Conservation (phyloP, 2,329 filamentous ascomycete species). For the Fusarium sp. region DNA sequence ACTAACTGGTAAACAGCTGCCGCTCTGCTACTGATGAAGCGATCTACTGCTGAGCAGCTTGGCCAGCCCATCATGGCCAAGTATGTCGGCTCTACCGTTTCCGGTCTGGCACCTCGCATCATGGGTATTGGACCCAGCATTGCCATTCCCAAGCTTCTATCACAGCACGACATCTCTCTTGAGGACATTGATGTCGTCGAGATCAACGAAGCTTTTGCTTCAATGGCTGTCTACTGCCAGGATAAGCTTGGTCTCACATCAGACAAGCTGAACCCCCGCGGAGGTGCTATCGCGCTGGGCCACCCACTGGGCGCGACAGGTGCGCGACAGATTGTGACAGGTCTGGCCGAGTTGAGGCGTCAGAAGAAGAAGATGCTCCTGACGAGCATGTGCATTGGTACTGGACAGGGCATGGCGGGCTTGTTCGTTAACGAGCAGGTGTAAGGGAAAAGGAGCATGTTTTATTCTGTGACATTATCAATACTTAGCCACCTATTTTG, state of each 20-base stretch:
- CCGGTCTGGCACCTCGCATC: slow-evolving; percentile 90
- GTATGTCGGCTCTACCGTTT: slow-evolving; percentile 91
- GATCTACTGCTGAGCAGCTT: slow-evolving; percentile 86
- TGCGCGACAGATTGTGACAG: slow-evolving; percentile 86
- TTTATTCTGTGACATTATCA: slow-evolving; percentile 34
- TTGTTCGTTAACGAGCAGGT: slow-evolving; percentile 71
- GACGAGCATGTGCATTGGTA: slow-evolving; percentile 89
- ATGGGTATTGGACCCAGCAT: slow-evolving; percentile 93
- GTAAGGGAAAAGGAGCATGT: slow-evolving; percentile 14
- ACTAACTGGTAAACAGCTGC: slow-evolving; percentile 67
- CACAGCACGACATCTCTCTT: slow-evolving; percentile 80
- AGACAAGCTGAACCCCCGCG: slow-evolving; percentile 83
- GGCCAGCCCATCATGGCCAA: slow-evolving; percentile 94
- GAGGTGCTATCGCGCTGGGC: slow-evolving; percentile 85
- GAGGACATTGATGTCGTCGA: slow-evolving; percentile 91
- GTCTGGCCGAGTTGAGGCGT: slow-evolving; percentile 84
- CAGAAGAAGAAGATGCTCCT: slow-evolving; percentile 91
- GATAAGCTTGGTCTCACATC: slow-evolving; percentile 77
- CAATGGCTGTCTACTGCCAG: slow-evolving; percentile 95
- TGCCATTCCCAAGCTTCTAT: slow-evolving; percentile 84
- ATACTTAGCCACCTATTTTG: slow-evolving; percentile 10
- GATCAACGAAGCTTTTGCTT: slow-evolving; percentile 97
- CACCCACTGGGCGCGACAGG: slow-evolving; percentile 87
- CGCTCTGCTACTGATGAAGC: slow-evolving; percentile 92
- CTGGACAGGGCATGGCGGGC: slow-evolving; percentile 76